Evolutionary conservation across 148 eudicot species (phyloP), one percentile per base, ranked within the genome.

Genomic region (Selenicereus undatus): DNA sequence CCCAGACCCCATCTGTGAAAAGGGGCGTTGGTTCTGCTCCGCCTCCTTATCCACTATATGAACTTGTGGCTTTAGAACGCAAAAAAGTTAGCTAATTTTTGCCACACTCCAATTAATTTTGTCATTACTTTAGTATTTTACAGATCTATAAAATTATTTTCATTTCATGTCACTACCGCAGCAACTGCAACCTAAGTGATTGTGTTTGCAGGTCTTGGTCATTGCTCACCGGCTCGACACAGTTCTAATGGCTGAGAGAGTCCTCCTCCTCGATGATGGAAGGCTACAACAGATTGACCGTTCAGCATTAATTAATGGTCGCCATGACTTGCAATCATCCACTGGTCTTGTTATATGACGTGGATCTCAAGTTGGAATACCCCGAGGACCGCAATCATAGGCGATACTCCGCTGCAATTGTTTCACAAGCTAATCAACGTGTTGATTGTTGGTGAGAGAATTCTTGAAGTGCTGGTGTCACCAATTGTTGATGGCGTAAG

Each of bases 191-290:
- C 14, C 72, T 36, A 65, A 17, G n/a, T 26, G 24, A 64, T 76
- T 68, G 21, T n/a, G 30, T 29, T 27, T 79, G 88, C 76, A 96
- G 99, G 97, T 96, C 73, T 72, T 96, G 84, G 91, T 93, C 42
- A 96, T 96, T 71, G 95, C 99, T 42, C 99, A 93, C 84, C 88
- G 98, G 65, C 73, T 96, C 82, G 95, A 96, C 85, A 96, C 99
- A 11, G 98, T 93, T 81, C 81, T 91, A 62, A 96, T 93, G 99
- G 98, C 99, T 14, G 86, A 90, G 78, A 88, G 98, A 76, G 84
- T 96, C 72, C 85, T 92, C 62, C 87, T 87, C 43, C 87, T 96
- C 69, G 87, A 86, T 27, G 85, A 86, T 62, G 99, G 97, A 76
- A 90, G 81, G 79, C 83, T 96, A 85, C 84, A 82, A 82, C 97